Base-by-base conservation (phyloP, 2,329 filamentous ascomycete species). In the Pyrenochaeta sp. region DNA sequence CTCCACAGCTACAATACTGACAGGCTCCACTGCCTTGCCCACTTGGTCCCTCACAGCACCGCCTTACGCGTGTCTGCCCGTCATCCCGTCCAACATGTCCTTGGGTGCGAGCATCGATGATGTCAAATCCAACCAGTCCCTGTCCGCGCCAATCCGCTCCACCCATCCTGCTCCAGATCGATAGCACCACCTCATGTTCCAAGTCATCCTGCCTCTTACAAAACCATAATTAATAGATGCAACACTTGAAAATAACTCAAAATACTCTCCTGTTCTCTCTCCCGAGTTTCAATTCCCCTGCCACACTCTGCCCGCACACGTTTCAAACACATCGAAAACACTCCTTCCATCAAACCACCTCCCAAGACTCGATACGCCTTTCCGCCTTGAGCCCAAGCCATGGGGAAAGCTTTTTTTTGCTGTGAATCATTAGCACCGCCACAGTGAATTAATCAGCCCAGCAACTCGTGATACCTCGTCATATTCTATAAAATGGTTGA, bases 241-340 rank as follows among this genome's bases (percentile, higher is more conserved):
- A n/a, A n/a, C n/a, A n/a, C n/a, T n/a, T n/a, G n/a, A n/a, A n/a
- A n/a, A n/a, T n/a, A n/a, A n/a, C n/a, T n/a, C n/a, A n/a, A n/a
- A n/a, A n/a, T n/a, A n/a, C n/a, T n/a, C n/a, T n/a, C n/a, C n/a
- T n/a, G n/a, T n/a, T n/a, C n/a, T n/a, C n/a, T n/a, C n/a, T n/a
- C n/a, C n/a, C n/a, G n/a, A n/a, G n/a, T n/a, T n/a, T n/a, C n/a
- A n/a, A n/a, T n/a, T n/a, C n/a, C n/a, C n/a, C n/a, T n/a, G n/a
- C n/a, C n/a, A n/a, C n/a, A n/a, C n/a, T n/a, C n/a, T n/a, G n/a
- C n/a, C n/a, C n/a, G n/a, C n/a, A n/a, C 36, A 41, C 28, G 34
- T 28, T 51, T 44, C 46, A 60, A 60, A 60, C 56, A 40, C 48
- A 48, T 27, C 45, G 53, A 14, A 59, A 55, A 59, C 55, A 18